Evolutionary conservation across 2,329 filamentous ascomycete species (phyloP).

Genomic region (Scolecobasidium constrictum): DNA sequence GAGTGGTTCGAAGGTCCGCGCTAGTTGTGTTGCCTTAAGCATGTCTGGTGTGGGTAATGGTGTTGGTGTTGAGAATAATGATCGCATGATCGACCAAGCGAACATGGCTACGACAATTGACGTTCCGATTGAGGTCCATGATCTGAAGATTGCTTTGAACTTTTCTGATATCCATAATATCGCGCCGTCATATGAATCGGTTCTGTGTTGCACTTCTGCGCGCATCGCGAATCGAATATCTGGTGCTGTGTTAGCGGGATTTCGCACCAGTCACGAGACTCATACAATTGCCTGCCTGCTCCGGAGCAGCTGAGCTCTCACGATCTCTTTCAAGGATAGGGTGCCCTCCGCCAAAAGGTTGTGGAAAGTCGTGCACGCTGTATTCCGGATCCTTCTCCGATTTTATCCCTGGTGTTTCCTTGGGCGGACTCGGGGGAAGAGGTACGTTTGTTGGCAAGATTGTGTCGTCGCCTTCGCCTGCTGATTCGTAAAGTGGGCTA

Average conservation of each 20-base stretch:
- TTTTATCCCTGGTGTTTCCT: conserved; percentile 37
- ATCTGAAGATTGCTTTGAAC: conserved; percentile 52
- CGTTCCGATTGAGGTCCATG: conserved; percentile 55
- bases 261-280: no score
- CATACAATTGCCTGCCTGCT: conserved; percentile 41
- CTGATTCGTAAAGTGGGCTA: conserved; percentile 51
- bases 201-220: conserved; percentile 79
- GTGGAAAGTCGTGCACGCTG: conserved; percentile 18
- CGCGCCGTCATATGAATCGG: conserved; percentile 68
- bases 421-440: conserved; percentile 48
- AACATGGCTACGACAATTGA: conserved; percentile 53
- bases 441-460: conserved; percentile 46
- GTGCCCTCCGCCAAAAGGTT: conserved; percentile 9
- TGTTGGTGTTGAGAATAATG: conserved; percentile 57
- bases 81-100: conserved; percentile 52
- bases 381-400: conserved; percentile 23
- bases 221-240: conserved; percentile 82
- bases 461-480: conserved; percentile 37
- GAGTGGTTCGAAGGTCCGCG: conserved; percentile 83
- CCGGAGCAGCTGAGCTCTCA: conserved; percentile 15
- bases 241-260: conserved; percentile 28
- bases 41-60: conserved; percentile 67
- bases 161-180: conserved; percentile 52
- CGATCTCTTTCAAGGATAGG: conserved; percentile 4
- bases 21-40: conserved; percentile 80